Base-by-base conservation (phyloP, 352 stramenopile species). In the Plasmopara viticola region DNA sequence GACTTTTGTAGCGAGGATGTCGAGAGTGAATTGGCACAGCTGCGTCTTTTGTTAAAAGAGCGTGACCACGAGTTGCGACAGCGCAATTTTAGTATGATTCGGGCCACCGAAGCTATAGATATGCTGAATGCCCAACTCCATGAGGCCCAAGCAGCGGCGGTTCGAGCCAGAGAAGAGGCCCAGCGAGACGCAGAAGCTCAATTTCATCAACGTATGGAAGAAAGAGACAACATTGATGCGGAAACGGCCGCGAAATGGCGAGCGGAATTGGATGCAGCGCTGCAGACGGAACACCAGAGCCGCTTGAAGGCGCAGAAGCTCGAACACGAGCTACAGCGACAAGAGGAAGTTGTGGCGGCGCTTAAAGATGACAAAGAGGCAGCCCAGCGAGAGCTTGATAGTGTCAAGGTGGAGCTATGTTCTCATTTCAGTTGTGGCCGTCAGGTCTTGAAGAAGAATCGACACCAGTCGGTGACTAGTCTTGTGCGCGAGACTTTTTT, bases 31-130 rank as follows among this genome's bases (percentile, higher is more conserved):
- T 41, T 82, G 9, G 64, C 74, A 29, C 75, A 86, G 56, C 53
- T 83, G 37, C 70, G 68, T 40, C 64, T 75, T 44, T 61, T 73
- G 43, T 57, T 80, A n/a, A 73, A 87, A 43, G 75, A 87, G 53
- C 77, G 74, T 29, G 74, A 87, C 20, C 60, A 76, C 48, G 75
- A 89, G 53, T 50, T 89, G 46, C 53, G 77, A 14, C 71, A 86
- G 44, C 72, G 64, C 56, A 73, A 78, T 15, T 53, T 78, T 17
- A 74, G 70, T 51, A 77, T 87, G 50, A 72, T 87, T 42, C 70
- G 66, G 28, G 80, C 80, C 2, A 76, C 73, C 5, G 72, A 79
- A 48, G 66, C 64, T 10, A 78, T 90, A 45, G 72, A 84, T 20
- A 55, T 72, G 49, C 59, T 88, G n/a, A 72, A 70, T 20, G 64